phyloP scores from a whole-genome alignment of 257 asterid genomes.

The Solanum microdontum region DNA sequence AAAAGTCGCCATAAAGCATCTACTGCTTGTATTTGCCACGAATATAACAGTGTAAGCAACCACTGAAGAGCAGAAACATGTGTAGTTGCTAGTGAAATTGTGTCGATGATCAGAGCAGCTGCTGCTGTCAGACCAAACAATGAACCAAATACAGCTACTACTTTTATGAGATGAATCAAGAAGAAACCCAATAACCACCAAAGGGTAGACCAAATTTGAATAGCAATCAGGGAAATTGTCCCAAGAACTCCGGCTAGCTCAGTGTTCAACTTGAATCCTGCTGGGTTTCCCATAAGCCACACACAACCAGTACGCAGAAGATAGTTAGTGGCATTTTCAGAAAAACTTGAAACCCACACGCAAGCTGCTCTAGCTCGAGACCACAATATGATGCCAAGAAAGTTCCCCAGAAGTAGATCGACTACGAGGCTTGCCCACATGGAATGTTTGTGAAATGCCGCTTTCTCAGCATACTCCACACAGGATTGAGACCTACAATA shows the following conservation, averaged over 20 bases:
- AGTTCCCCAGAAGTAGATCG: conserved; percentile 66
- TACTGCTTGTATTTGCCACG: conserved; percentile 67
- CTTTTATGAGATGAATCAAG: conserved; percentile 41
- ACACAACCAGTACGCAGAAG: conserved; percentile 87
- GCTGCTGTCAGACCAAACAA: conserved; percentile 74
- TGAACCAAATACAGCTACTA: conserved; percentile 58
- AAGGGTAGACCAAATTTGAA: conserved; percentile 92
- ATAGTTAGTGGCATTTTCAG: conserved; percentile 54
- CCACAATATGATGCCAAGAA: conserved; percentile 61
- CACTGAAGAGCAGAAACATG: conserved; percentile 67
- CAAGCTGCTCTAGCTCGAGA: conserved; percentile 41
- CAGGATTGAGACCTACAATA: conserved; percentile 52
- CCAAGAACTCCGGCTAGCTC: conserved; percentile 97
- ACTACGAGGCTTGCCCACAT: conserved; percentile 67
- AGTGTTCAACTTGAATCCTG: conserved; percentile 93
- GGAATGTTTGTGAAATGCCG: conserved; percentile 54
- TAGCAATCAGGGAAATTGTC: conserved; percentile 63
- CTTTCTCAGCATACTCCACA: conserved; percentile 76
- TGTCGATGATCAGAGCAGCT: conserved; percentile 59
- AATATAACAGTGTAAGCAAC: conserved; percentile 60
- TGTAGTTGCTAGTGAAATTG: conserved; percentile 57
- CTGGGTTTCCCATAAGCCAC: conserved; percentile 99
- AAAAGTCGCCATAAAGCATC: conserved; percentile 97
- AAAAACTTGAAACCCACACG: conserved; percentile 39
- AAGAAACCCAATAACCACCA: conserved; percentile 56